Evolutionary conservation across 2,329 filamentous ascomycete genomes (phyloP), one percentile per base, ranked within the genome.

Genomic region (Tolypocladium tropicale): DNA sequence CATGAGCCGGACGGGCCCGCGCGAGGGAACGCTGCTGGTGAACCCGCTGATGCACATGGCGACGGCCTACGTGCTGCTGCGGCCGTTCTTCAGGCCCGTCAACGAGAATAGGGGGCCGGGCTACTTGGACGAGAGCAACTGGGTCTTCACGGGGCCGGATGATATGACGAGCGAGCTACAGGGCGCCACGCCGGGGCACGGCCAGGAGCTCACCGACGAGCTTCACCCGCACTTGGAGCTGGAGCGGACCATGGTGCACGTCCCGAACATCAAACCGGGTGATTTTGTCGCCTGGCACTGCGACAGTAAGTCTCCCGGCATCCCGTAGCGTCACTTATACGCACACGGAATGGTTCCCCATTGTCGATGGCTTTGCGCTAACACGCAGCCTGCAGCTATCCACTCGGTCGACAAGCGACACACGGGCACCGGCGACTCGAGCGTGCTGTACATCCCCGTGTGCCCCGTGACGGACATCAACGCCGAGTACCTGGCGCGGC

Each of bases 261-360:
- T 91, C 5, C 89, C 88, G 0, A 70, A 74, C 18, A 84, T 92
- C 12, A 73, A 78, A 33, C 87, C 88, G 0, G 89, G 89, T 4
- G 89, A 93, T 68, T 92, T 86, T 63, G 86, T 95, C 2, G 84
- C 84, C 3, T 95, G 90, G 90, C 90, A 95, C 68, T 93, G 89
- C 68, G 88, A 92, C 66, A 80, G 76, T 82, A 10, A 37, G 48
- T 54, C 16, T 18, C n/a, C 21, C 28, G 6, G 12, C 4, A 10
- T 48, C 39, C n/a, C 6, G 6, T 21, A 4, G 21, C 6, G 30
- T 28, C 33, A 33, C 39, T 30, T 37, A 46, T 16, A 34, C 25
- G 21, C n/a, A n/a, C n/a, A n/a, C n/a, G n/a, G n/a, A n/a, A n/a
- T n/a, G n/a, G n/a, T n/a, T n/a, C n/a, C n/a, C n/a, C n/a, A n/a